Evolutionary conservation across 805 yeast genomes (phyloP), one percentile per base, ranked within the genome.

Genomic region (Metschnikowia similis): DNA sequence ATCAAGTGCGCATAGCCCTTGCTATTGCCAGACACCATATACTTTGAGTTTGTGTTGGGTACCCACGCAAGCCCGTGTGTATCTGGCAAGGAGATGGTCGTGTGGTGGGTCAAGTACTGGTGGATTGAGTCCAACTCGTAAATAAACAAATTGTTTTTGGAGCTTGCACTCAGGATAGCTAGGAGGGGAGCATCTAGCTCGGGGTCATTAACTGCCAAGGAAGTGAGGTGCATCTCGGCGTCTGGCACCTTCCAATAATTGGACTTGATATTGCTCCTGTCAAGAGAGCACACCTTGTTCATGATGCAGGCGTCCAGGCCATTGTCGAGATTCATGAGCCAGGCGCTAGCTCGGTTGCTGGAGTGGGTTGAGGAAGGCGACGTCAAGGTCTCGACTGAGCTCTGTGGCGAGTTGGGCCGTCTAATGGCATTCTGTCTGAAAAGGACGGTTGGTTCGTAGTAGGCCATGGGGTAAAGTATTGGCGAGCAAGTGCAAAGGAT

Each of bases 1-100:
- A 88, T 80, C 51, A 90, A 64, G 65, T 91, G 88, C 0, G 83
- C 88, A 48, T 78, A 69, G 1, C 97, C 97, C 51, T 81, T 80
- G 46, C 76, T 78, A 63, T 89, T 94, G 9, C 96, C 96, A 0
- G 95, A 77, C n/a, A 83, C 61, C 41, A 85, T 61, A 35, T 72
- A 67, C 29, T 72, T 70, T 34, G 72, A 65, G 31, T 54, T 28
- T 10, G 36, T 39, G 34, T 67, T 63, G 3, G 76, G 76, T 11
- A 80, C 67, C 84, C 87, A 83, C 53, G 76, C 70, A 63, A 81
- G 61, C 1, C 79, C 69, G 49, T 78, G 71, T 28, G 82, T 79
- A 55, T 77, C 74, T 2, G 87, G 84, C 30, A 83, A 63, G 0
- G 83, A 57, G 44, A 83, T 80, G n/a, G 85, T 80, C 54, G 77